These are phyloP conservation scores for Colletotrichum liriopes DNA, from an alignment of 2,329 filamentous ascomycete species.

Conservation along the genomic window DNA sequence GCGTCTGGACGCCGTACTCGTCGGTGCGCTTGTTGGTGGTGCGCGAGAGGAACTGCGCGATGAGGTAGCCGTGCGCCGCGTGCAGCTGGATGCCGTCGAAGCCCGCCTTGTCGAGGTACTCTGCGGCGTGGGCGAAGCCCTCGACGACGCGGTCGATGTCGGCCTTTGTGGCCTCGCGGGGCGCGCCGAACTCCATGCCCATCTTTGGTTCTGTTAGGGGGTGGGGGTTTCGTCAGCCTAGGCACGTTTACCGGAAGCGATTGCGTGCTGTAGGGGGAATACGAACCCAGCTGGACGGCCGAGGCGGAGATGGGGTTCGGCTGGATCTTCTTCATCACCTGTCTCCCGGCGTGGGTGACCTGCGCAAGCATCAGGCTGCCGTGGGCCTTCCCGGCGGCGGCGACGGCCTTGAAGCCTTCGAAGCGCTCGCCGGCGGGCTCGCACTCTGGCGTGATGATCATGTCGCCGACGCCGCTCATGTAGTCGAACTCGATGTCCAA, in stretches of 20 bases:
- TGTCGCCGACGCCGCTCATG: conserved; percentile 70
- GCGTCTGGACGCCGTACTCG: conserved; percentile 60
- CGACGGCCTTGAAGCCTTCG: conserved; percentile 72
- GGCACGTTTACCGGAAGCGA: neutral
- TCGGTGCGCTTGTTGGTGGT: conserved; percentile 67
- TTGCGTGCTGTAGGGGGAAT: no score
- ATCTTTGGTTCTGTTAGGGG: conserved; percentile 42
- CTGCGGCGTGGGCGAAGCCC: conserved; percentile 73
- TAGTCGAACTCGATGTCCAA: conserved; percentile 75
- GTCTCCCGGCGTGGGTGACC: conserved; percentile 74
- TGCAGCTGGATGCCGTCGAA: conserved; percentile 69
- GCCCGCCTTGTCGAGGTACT: conserved; percentile 74
- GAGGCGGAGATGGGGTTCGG: conserved; percentile 59
- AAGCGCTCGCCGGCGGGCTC: conserved; percentile 71
- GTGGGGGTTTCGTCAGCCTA: neutral
- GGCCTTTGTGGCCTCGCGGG: conserved; percentile 65
- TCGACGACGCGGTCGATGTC: conserved; percentile 73
- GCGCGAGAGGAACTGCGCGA: conserved; percentile 67
- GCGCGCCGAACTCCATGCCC: conserved; percentile 60
- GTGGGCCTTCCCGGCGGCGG: conserved; percentile 67
- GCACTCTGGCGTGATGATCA: conserved; percentile 70
- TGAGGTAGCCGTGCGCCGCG: conserved; percentile 69
- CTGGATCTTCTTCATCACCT: conserved; percentile 56
- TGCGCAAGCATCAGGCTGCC: conserved; percentile 75
- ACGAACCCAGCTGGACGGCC: conserved; percentile 53